Conservation (phyloP, 2,329 filamentous ascomycete species). For the Truncatella angustata region DNA sequence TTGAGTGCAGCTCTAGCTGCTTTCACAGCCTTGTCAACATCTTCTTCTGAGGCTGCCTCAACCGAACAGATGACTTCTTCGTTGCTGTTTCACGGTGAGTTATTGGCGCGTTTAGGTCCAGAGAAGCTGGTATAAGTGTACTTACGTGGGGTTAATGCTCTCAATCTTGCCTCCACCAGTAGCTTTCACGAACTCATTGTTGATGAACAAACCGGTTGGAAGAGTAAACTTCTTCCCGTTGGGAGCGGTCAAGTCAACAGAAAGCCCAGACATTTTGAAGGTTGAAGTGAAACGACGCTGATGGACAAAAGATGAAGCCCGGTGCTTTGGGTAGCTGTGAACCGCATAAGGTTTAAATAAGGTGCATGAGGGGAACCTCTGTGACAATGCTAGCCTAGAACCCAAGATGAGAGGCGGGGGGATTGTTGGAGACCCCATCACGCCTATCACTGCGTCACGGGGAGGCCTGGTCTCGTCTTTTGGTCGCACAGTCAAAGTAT, state of each 20-base stretch:
- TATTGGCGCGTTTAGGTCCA: background rate
- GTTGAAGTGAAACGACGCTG: background rate
- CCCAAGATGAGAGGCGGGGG: background rate
- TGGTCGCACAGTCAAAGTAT: background rate
- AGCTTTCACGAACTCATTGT: background rate
- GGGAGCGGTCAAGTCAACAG: slow-evolving; percentile 39
- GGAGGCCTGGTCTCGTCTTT: background rate
- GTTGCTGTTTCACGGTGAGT: background rate
- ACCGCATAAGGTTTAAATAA: slow-evolving; percentile 3
- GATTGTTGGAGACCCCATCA: background rate
- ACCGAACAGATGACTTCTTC: background rate
- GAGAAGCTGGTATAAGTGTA: no score
- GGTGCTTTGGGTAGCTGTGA: no score
- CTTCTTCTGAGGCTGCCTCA: slow-evolving; percentile 59
- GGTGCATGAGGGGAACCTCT: slow-evolving; percentile 1
- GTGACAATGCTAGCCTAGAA: background rate
- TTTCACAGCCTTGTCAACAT: slow-evolving; percentile 65
- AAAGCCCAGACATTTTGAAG: slow-evolving; percentile 27
- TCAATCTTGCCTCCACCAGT: background rate
- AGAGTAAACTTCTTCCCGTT: background rate
- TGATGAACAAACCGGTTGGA: background rate
- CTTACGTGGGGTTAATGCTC: background rate
- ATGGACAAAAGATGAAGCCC: background rate
- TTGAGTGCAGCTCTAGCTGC: slow-evolving; percentile 70
- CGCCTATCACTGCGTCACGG: background rate